phyloP scores from a whole-genome alignment of 495 filamentous ascomycete genomes.

The Hypoxylon subgilvum region DNA sequence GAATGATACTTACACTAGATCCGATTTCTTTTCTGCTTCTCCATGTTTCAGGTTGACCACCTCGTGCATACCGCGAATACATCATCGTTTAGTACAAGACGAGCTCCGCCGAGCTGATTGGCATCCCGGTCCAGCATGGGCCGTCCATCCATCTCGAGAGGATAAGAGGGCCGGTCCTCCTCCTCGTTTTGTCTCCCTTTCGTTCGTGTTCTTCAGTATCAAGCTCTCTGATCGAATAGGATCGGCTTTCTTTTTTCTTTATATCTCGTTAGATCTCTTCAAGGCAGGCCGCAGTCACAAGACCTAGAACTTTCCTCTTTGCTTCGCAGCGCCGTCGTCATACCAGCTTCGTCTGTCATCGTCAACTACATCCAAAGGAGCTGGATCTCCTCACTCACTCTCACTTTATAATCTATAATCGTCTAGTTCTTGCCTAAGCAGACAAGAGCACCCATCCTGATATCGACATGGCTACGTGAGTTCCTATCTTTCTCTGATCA shows the following conservation, averaged over 20 bases:
- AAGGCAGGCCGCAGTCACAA: slow-evolving; percentile 24
- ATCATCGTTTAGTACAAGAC: slow-evolving; percentile 38
- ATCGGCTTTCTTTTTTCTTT: slow-evolving; percentile 36
- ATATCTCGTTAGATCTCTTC: slow-evolving; percentile 39
- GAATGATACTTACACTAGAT: slow-evolving; percentile 20
- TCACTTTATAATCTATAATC: slow-evolving; percentile 49
- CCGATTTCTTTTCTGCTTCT: slow-evolving; percentile 31
- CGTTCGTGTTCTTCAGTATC: slow-evolving; percentile 42
- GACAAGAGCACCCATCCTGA: slow-evolving; percentile 41
- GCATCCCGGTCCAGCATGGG: slow-evolving; percentile 37
- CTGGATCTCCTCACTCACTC: slow-evolving; percentile 34
- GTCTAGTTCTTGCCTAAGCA: slow-evolving; percentile 42
- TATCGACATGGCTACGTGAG: slow-evolving; percentile 60
- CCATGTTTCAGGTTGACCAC: slow-evolving; percentile 44
- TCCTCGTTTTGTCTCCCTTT: slow-evolving; percentile 28
- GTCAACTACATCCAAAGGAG: slow-evolving; percentile 23
- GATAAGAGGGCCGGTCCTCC: slow-evolving; percentile 44
- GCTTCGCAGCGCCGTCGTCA: slow-evolving; percentile 31
- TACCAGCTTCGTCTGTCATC: slow-evolving; percentile 22
- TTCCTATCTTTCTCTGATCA: slow-evolving; percentile 16
- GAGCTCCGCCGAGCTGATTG: slow-evolving; percentile 38
- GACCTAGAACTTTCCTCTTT: slow-evolving; percentile 29
- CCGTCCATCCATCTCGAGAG: slow-evolving; percentile 39
- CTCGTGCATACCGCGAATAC: slow-evolving; percentile 35
- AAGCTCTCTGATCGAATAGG: slow-evolving; percentile 41